A percentile compares a stretch with the other conserved stretches of the same genome.
These are phyloP conservation scores for Ramalina intermedia DNA, from an alignment of 495 filamentous ascomycete genomes.

Conservation along the genomic window DNA sequence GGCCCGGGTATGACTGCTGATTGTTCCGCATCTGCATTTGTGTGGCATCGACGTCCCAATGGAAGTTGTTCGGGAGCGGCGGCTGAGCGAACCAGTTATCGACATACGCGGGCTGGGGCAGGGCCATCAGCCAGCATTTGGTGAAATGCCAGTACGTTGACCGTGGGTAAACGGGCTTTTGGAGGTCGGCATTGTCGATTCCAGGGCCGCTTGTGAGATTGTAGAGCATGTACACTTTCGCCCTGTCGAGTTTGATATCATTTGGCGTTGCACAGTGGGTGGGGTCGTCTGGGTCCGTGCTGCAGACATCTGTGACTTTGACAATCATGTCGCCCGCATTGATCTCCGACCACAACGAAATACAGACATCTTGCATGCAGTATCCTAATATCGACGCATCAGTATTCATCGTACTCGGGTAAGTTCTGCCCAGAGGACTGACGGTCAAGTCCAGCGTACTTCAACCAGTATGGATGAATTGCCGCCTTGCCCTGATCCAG, in stretches of 20 bases:
- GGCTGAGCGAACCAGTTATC: constrained; percentile 4
- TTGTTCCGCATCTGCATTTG: constrained; percentile 1
- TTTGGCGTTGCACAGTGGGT: constrained; percentile 3
- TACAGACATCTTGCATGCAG: constrained; percentile 7
- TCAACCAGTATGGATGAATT: constrained; percentile 6
- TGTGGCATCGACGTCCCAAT: constrained; percentile 1
- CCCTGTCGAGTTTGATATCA: constrained; percentile 2
- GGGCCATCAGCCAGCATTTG: constrained; percentile 1
- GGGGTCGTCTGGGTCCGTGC: constrained; percentile 3
- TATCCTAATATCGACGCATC: not conserved
- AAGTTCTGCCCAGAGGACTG: not conserved
- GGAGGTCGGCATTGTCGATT: constrained; percentile 2
- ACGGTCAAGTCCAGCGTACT: constrained; percentile 7
- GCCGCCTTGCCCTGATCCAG: not conserved
- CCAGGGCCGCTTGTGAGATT: not conserved
- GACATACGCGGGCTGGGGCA: constrained; percentile 3
- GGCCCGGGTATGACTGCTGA: constrained; percentile 2
- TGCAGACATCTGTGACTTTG: constrained; percentile 8
- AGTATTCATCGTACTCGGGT: not conserved
- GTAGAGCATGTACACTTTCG: constrained; percentile 4
- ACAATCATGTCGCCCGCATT: not conserved
- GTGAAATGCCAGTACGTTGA: constrained; percentile 4
- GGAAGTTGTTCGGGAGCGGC: constrained; percentile 1
- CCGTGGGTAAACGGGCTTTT: not conserved
- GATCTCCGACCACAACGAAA: not conserved